These are phyloP conservation scores for Vitis cinerea DNA, from an alignment of 164 flowering plant genomes.

Conservation along the genomic window DNA sequence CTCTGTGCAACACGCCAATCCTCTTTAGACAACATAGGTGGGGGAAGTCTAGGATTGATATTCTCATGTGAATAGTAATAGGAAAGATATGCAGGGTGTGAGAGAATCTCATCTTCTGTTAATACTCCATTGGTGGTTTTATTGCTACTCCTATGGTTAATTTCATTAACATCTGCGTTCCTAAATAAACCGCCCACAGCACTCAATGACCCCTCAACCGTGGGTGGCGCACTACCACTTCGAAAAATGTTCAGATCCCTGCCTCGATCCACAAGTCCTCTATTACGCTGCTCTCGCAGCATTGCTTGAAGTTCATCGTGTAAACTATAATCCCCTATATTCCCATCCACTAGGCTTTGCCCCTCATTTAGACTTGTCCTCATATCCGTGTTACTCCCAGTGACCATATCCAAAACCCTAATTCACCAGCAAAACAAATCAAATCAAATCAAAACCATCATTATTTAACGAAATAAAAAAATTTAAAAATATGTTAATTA, in stretches of 20 bases:
- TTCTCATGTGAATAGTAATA: conserved; percentile 78
- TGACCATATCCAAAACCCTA: conserved; percentile 42
- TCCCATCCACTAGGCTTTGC: conserved; percentile 29
- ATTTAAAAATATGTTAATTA: no score
- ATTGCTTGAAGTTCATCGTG: conserved; percentile 54
- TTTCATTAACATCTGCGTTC: conserved; percentile 25
- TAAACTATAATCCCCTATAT: conserved; percentile 41
- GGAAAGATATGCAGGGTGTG: conserved; percentile 72
- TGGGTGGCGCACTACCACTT: conserved; percentile 96
- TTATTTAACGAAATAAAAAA: no score
- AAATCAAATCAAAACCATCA: conserved; percentile 5
- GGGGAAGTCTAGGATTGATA: conserved; percentile 81
- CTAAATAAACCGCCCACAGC: conserved; percentile 57
- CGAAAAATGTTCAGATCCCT: conserved; percentile 57
- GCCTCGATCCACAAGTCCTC: conserved; percentile 29
- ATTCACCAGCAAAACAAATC: background rate
- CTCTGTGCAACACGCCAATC: conserved; percentile 86
- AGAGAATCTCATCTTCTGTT: conserved; percentile 73
- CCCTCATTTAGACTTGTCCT: conserved; percentile 19
- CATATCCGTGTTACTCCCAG: conserved; percentile 39
- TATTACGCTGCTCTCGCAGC: conserved; percentile 39
- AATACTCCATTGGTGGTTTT: conserved; percentile 18
- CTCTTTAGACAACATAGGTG: conserved; percentile 73
- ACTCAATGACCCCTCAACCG: conserved; percentile 74
- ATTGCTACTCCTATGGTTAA: conserved; percentile 7